Conservation (phyloP, 495 filamentous ascomycete species). For the Cudoniella acicularis region DNA sequence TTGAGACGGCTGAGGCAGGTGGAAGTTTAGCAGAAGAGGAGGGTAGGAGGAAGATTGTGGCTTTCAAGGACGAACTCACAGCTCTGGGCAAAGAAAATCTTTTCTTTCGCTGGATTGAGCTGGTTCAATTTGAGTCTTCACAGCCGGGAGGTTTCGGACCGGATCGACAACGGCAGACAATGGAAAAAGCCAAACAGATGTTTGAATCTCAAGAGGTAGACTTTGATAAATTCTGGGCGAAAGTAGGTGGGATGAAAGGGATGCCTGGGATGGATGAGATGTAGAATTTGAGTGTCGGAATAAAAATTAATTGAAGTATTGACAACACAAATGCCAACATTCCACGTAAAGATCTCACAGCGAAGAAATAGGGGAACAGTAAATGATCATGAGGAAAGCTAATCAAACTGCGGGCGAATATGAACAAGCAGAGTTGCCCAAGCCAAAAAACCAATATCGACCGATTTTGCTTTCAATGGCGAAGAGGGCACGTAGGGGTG, state of each 20-base stretch:
- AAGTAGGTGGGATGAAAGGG: slow-evolving; percentile 63
- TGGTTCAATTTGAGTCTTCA: slow-evolving; percentile 77
- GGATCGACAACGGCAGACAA: slow-evolving; percentile 62
- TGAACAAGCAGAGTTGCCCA: too few relatives aligned
- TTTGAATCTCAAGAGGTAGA: slow-evolving; percentile 69
- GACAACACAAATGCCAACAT: too few relatives aligned
- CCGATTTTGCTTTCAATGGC: too few relatives aligned
- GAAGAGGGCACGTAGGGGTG: too few relatives aligned
- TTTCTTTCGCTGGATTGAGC: slow-evolving; percentile 82
- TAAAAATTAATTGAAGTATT: background rate
- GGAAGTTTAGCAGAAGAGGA: slow-evolving; percentile 51
- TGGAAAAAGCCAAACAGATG: slow-evolving; percentile 61
- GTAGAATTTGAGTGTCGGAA: background rate
- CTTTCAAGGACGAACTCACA: slow-evolving; percentile 67
- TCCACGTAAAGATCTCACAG: too few relatives aligned
- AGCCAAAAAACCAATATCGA: too few relatives aligned
- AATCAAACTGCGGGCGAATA: too few relatives aligned
- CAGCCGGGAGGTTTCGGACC: slow-evolving; percentile 67
- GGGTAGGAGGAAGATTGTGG: slow-evolving; percentile 59
- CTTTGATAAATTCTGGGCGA: slow-evolving; percentile 71
- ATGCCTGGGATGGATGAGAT: slow-evolving; percentile 43
- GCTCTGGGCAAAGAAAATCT: slow-evolving; percentile 74
- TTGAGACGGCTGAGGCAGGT: slow-evolving; percentile 44
- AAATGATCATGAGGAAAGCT: too few relatives aligned
- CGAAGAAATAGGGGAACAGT: too few relatives aligned